Percentiles rank a stretch among this genome's conserved stretches.
These are phyloP conservation scores for Citrus reticulata DNA, from an alignment of 345 rosid genomes.

Conservation along the genomic window DNA sequence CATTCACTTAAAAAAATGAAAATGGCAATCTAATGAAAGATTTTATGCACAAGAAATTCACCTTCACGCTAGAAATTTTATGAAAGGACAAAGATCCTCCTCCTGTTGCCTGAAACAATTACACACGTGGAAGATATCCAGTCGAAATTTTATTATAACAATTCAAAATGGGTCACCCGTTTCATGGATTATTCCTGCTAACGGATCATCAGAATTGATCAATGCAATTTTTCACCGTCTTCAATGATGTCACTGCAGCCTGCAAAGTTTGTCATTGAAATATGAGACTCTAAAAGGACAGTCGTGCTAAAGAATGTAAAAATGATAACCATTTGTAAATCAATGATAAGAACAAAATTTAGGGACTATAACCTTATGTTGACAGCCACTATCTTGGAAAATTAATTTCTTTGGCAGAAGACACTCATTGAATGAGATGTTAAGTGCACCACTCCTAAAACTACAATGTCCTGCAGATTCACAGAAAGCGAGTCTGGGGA, in stretches of 20 bases:
- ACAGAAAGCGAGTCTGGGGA: not conserved
- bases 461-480: not conserved
- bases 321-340: not conserved
- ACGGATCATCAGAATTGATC: conserved; percentile 4
- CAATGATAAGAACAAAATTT: not conserved
- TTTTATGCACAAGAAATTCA: not conserved
- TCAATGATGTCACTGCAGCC: conserved; percentile 40
- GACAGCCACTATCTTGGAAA: not conserved
- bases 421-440: not conserved
- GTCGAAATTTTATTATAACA: not conserved
- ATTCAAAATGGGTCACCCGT: not conserved
- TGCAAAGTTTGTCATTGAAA: conserved; percentile 25
- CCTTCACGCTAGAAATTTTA: not conserved
- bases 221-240: conserved; percentile 23
- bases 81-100: not conserved
- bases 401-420: not conserved
- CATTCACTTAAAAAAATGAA: not conserved
- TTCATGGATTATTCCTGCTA: not conserved
- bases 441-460: not conserved
- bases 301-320: not conserved
- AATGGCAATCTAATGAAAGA: not conserved
- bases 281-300: not conserved
- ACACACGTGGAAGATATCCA: not conserved
- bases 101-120: not conserved
- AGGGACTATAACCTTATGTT: not conserved